Percentiles rank a stretch among this genome's conserved stretches.
These are phyloP conservation scores for Scutellaria galericulata DNA, from an alignment of 257 asterid genomes.

Conservation along the genomic window DNA sequence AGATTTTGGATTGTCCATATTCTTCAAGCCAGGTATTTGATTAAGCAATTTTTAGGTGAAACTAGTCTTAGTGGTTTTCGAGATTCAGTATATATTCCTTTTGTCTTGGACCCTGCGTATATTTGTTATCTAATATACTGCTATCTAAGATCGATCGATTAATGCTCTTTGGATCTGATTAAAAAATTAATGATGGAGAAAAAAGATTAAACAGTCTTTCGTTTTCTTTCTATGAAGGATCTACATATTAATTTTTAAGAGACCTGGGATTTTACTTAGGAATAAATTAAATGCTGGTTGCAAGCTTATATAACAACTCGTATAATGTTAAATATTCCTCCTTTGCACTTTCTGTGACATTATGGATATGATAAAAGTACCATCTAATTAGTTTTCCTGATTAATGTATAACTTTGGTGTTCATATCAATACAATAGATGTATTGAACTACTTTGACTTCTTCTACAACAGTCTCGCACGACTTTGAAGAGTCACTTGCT, in stretches of 20 bases:
- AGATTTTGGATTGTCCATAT: conserved; percentile 88
- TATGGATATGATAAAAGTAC: neutral
- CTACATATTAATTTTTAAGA: neutral
- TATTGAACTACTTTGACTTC: conserved; percentile 14
- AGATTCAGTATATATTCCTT: neutral
- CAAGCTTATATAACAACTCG: neutral
- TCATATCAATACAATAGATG: neutral
- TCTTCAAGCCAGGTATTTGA: conserved; percentile 87
- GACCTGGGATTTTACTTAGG: neutral
- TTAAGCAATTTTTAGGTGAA: neutral
- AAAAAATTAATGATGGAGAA: neutral
- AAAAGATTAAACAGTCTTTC: neutral
- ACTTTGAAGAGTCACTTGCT: conserved; percentile 20
- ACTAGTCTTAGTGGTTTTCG: neutral
- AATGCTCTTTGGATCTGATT: conserved; percentile 7
- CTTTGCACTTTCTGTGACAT: neutral
- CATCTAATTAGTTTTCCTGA: conserved; percentile 11
- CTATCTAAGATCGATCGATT: neutral
- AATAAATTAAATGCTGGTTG: neutral
- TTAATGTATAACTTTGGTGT: neutral
- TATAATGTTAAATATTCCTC: neutral
- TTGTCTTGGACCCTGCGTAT: neutral
- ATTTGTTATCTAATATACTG: neutral
- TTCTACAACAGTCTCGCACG: neutral
- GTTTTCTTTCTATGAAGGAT: neutral